Evolutionary conservation across 2,329 filamentous ascomycete species (phyloP), one percentile per base, ranked within the genome.

Genomic region (Huntiella omanensis): DNA sequence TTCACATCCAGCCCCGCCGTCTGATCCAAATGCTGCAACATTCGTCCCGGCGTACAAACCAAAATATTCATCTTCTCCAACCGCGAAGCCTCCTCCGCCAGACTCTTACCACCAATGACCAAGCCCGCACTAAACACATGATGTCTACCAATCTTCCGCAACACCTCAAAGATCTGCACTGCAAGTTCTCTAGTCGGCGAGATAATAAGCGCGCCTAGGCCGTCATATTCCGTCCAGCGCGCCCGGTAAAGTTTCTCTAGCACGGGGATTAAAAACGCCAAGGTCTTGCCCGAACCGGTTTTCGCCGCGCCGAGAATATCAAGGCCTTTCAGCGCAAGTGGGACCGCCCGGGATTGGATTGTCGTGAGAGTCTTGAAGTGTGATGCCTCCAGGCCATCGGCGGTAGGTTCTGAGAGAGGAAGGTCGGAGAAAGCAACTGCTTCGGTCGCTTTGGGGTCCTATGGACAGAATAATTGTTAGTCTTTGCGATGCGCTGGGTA

Each of bases 231-330:
- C 12, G 91, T 83, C 79, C 87, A 95, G 70, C 80, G 83, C 47
- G 78, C 75, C 44, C 86, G 78, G 61, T 93, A 91, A 2, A 98
- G 71, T 56, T 88, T 92, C 62, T 98, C 91, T 43, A 98, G 72
- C 0, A 96, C 80, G 1, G 91, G 91, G 2, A 96, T 67, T 5
- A 98, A 65, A 59, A 98, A 98, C 0, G 91, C 84, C 17, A 98
- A 69, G 0, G 88, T 96, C 67, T 96, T 96, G 57, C 88, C 88
- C 58, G 83, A 92, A 44, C 88, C 88, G 0, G 88, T 96, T 64
- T 93, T 95, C 36, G 91, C 91, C 4, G 91, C 91, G 37, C 87
- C 91, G 36, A 98, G 76, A 36, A 98, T 83, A 60, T 98, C 91
- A 49, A 69, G 68, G 48, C 84, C 83, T 61, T 92, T 83, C 52